Conservation (phyloP, 768 basidiomycete species). For the Boletus rubropictus region DNA sequence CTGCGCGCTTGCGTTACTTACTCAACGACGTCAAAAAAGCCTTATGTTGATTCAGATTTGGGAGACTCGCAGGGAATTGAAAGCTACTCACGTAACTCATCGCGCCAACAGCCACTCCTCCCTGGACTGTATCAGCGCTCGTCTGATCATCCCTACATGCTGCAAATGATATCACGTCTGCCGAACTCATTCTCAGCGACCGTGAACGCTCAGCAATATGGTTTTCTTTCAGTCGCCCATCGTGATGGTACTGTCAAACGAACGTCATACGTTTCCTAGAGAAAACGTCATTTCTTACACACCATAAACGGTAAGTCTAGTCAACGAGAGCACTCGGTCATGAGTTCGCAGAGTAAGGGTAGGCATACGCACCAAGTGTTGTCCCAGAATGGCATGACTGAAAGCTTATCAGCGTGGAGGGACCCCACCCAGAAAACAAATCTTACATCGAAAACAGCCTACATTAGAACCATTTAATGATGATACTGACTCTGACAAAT, state of each 20-base stretch:
- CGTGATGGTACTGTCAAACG: slow-evolving; percentile 48
- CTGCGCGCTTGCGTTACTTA: slow-evolving; percentile 14
- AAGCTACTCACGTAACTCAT: slow-evolving; percentile 65
- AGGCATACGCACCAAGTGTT: slow-evolving; percentile 34
- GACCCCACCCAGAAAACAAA: neutral
- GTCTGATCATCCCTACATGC: slow-evolving; percentile 68
- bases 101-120: slow-evolving; percentile 65
- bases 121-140: slow-evolving; percentile 63
- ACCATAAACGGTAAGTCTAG: slow-evolving; percentile 29
- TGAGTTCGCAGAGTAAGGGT: neutral
- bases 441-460: slow-evolving; percentile 48
- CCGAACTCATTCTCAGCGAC: slow-evolving; percentile 49
- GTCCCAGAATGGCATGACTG: slow-evolving; percentile 48
- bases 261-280: neutral
- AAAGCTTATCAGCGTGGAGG: neutral
- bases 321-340: neutral
- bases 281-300: neutral
- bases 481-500: neutral
- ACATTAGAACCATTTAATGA: neutral
- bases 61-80: neutral
- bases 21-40: slow-evolving; percentile 55
- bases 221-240: slow-evolving; percentile 46
- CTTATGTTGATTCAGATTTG: slow-evolving; percentile 31
- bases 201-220: slow-evolving; percentile 33
- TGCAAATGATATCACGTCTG: slow-evolving; percentile 79